Evolutionary conservation across 2,329 filamentous ascomycete genomes (phyloP), one percentile per base, ranked within the genome.

Genomic region (Scedosporium dehoogii): DNA sequence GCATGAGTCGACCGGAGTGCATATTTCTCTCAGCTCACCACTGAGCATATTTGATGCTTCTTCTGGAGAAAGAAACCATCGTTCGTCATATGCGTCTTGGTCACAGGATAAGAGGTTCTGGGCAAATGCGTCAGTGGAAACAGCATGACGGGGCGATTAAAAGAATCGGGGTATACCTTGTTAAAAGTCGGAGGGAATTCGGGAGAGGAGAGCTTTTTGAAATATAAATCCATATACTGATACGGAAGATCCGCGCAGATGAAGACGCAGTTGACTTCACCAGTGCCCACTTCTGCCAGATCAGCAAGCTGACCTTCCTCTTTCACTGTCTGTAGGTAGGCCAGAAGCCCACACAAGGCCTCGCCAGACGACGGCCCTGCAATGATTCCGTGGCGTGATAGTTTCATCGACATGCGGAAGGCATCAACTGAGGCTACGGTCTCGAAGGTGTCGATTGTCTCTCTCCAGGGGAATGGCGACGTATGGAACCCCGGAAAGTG

Each of bases 211-310:
- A 86, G 72, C 66, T 84, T 85, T 27, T 80, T 75, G 66, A 85
- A 86, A 67, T 86, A 86, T 65, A 82, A 81, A 25, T 78, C 74
- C 55, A 86, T 78, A 64, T 86, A 86, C 68, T 86, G 84, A 65
- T 87, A 86, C 0, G 85, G 85, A 27, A 87, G 65, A 63, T 87
- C 84, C 64, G 82, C 85, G 70, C 83, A 86, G 38, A 85, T 73
- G 69, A 87, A 87, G 2, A 85, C 82, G 56, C 80, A 83, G 60
- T 80, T 25, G 73, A 9, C 79, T 74, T 60, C 75, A 69, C 1
- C 78, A 76, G 0, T 71, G 76, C 1, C 74, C 75, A 78, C 72
- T 3, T 79, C 78, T 48, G 78, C 73, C 0, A 73, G 70, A 1
- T 77, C 78, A 2, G 76, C 73, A 5, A 85, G 69, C 14, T 77